A percentile compares a stretch with the other conserved stretches of the same genome.
Evolutionary conservation across 306 rosid genomes (phyloP).

Genomic region (Cucurbita moschata): DNA sequence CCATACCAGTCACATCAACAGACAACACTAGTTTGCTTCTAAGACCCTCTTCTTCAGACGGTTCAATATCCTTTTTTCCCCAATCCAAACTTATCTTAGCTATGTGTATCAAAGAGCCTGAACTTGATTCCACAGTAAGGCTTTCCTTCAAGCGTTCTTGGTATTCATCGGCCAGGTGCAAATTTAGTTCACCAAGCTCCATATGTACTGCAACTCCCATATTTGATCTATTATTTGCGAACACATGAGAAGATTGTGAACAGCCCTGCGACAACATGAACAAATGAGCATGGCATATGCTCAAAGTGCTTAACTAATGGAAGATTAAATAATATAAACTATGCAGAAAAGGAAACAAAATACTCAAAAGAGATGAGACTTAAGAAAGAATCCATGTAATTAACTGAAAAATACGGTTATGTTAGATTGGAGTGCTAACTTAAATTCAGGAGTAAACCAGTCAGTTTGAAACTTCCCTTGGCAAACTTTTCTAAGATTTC

Average conservation of each 20-base stretch:
- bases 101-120: slow-evolving; percentile 69
- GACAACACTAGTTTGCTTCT: slow-evolving; percentile 52
- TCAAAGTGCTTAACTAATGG: too few relatives aligned
- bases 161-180: slow-evolving; percentile 84
- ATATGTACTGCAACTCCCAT: slow-evolving; percentile 63
- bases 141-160: slow-evolving; percentile 82
- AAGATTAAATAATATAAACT: not conserved
- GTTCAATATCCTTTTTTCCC: slow-evolving; percentile 81
- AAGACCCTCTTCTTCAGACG: slow-evolving; percentile 54
- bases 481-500: not conserved
- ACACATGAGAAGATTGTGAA: slow-evolving; percentile 83
- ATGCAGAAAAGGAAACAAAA: not conserved
- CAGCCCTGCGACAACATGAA: slow-evolving; percentile 38
- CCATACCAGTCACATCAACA: slow-evolving; percentile 88
- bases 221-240: slow-evolving; percentile 74
- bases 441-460: not conserved
- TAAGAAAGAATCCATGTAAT: not conserved
- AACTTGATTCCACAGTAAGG: slow-evolving; percentile 76
- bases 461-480: not conserved
- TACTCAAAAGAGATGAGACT: not conserved
- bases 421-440: not conserved
- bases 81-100: slow-evolving; percentile 87
- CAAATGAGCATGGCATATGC: not conserved
- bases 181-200: slow-evolving; percentile 93
- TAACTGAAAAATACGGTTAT: not conserved